These are phyloP conservation scores for Potentilla sterilis DNA, from an alignment of 306 rosid species.

Conservation along the genomic window DNA sequence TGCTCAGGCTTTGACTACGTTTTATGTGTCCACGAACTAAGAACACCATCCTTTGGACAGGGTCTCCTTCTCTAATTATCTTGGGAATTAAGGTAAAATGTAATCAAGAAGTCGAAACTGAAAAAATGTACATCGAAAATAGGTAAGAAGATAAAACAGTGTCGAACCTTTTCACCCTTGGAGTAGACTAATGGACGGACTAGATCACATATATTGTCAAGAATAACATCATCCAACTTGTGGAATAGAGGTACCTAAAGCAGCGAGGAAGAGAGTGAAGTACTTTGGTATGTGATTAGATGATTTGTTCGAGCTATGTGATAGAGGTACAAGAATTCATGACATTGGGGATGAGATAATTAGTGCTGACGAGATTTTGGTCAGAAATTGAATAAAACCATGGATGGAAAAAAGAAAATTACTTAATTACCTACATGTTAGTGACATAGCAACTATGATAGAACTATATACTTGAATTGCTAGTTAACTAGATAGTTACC, in stretches of 20 bases:
- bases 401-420: no score
- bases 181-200: conserved; percentile 30
- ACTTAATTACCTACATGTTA: not conserved
- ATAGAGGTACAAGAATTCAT: no score
- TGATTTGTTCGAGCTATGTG: not conserved
- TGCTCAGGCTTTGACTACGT: conserved; percentile 37
- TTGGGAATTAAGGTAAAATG: not conserved
- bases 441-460: not conserved
- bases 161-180: conserved; percentile 39
- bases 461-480: not conserved
- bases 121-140: not conserved
- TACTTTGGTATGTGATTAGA: not conserved
- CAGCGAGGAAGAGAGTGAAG: not conserved
- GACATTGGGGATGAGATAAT: no score
- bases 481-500: conserved; percentile 6
- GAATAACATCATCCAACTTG: conserved; percentile 35
- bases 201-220: conserved; percentile 39
- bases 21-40: conserved; percentile 26
- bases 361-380: no score
- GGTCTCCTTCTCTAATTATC: conserved; percentile 46
- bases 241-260: conserved; percentile 39
- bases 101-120: not conserved
- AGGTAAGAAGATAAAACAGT: not conserved
- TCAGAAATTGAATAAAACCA: no score
- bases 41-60: conserved; percentile 40